A percentile compares a stretch with the other conserved stretches of the same genome.
Evolutionary conservation across 2,329 filamentous ascomycete species (phyloP).

Genomic region (Penicillium sp.): DNA sequence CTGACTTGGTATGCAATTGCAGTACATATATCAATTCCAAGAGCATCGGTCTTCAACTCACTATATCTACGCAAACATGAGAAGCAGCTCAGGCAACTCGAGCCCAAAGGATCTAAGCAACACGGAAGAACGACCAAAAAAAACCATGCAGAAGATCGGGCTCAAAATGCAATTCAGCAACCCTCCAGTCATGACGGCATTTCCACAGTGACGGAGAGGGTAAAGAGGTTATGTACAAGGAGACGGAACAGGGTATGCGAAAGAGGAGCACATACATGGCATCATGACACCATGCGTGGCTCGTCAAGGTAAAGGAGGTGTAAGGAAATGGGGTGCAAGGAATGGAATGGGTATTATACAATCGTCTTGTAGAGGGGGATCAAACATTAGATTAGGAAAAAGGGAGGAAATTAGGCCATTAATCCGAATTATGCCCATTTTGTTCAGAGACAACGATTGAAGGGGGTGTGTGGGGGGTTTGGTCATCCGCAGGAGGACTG

Average conservation of each 20-base stretch:
- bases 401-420: background rate
- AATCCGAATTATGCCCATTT: constrained; percentile 25
- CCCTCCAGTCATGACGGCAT: constrained; percentile 20
- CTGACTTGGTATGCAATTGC: too few relatives aligned
- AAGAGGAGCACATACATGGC: constrained; percentile 14
- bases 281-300: constrained; percentile 27
- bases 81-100: background rate
- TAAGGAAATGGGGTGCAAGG: constrained; percentile 3
- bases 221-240: constrained; percentile 32
- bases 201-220: constrained; percentile 13
- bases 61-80: background rate
- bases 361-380: constrained; percentile 23
- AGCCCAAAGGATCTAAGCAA: background rate
- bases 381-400: constrained; percentile 36
- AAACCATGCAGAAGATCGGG: background rate
- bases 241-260: constrained; percentile 23
- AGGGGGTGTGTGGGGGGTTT: constrained; percentile 31
- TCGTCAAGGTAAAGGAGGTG: constrained; percentile 18
- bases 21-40: background rate
- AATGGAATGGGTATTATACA: constrained; percentile 26
- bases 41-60: background rate
- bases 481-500: constrained; percentile 27
- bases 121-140: background rate
- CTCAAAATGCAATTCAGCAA: constrained; percentile 24
- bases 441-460: constrained; percentile 42